These are phyloP conservation scores for Xylaria bambusicola DNA, from an alignment of 495 filamentous ascomycete species.

Conservation along the genomic window DNA sequence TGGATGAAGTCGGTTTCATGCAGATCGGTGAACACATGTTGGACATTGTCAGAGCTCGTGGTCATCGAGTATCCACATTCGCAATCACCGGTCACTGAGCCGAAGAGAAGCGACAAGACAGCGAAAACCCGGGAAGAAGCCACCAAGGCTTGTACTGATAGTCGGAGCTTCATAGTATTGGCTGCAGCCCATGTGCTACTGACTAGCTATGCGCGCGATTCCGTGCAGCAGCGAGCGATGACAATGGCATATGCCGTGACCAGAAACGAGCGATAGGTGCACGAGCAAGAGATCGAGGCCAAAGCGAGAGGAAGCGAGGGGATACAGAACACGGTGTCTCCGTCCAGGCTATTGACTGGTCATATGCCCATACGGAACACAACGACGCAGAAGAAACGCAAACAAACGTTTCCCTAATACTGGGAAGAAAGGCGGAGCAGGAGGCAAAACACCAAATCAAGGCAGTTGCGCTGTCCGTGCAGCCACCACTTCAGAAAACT, in stretches of 20 bases:
- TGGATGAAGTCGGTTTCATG: conserved; percentile 70
- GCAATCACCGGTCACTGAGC: conserved; percentile 52
- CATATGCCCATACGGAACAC: not conserved
- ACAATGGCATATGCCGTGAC: not conserved
- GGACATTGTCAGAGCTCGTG: conserved; percentile 40
- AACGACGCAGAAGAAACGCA: not conserved
- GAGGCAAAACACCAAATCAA: not conserved
- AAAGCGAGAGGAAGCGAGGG: not conserved
- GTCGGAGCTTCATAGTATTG: conserved; percentile 7
- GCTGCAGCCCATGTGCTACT: conserved; percentile 16
- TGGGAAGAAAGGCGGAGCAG: not conserved
- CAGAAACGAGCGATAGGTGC: conserved; percentile 4
- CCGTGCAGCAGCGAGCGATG: not conserved
- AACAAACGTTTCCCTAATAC: not conserved
- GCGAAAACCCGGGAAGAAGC: conserved; percentile 20
- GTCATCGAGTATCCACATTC: conserved; percentile 67
- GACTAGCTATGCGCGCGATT: not conserved
- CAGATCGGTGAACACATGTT: conserved; percentile 62
- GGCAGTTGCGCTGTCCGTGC: not conserved
- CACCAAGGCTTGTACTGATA: conserved; percentile 17
- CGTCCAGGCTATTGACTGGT: not conserved
- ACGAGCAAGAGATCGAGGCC: not conserved
- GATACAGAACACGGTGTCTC: not conserved
- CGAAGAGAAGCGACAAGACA: conserved; percentile 17
- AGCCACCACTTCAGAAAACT: not conserved